Evolutionary conservation across 23 red algal species (phyloP), one percentile per base, ranked within the genome.

Genomic region (Gracilaria gracilis): DNA sequence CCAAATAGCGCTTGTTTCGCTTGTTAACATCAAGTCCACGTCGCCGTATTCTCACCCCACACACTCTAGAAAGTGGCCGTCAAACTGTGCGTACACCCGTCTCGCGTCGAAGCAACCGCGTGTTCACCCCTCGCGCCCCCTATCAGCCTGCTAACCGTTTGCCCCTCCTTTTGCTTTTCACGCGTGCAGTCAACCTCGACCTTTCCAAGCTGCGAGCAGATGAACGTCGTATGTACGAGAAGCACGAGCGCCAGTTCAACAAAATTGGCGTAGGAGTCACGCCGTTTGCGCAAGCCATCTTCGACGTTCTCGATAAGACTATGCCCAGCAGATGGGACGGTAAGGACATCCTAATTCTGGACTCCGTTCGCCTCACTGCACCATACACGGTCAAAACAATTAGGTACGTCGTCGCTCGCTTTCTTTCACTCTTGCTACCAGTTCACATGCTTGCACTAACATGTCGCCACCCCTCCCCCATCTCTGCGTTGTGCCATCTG

Each of bases 251-350:
- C 46, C 51, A 90, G 23, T 90, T 81, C 74, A 64, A 25, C 36
- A 46, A 67, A 28, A 42, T 90, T 9, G 87, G 87, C 59, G 59
- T 90, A 4, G 87, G 87, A 27, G 87, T 90, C 31, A 48, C 87
- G 34, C 71, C 87, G 15, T 53, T 35, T 24, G 93, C 61, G 16
- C 93, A 95, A 47, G 83, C 79, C 16, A 67, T 95, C n/a, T 95
- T 95, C 37, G 93, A 95, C 65, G 61, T 83, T 24, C 55, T 95
- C 23, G 93, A 77, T 20, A 95, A 88, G 29, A 95, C 93, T 2
- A 51, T 95, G 55, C 93, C 84, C 36, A 90, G 93, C 78, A 64
- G 27, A 27, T 95, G 93, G 93, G 80, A 95, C 32, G 84, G 66
- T 4, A 65, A 83, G 35, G 85, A 72, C 25, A 95, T 95, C 37